Percentiles rank a stretch among this genome's conserved stretches.
Conservation (phyloP, 176 grass and related monocot species). For the Puya raimondii region DNA sequence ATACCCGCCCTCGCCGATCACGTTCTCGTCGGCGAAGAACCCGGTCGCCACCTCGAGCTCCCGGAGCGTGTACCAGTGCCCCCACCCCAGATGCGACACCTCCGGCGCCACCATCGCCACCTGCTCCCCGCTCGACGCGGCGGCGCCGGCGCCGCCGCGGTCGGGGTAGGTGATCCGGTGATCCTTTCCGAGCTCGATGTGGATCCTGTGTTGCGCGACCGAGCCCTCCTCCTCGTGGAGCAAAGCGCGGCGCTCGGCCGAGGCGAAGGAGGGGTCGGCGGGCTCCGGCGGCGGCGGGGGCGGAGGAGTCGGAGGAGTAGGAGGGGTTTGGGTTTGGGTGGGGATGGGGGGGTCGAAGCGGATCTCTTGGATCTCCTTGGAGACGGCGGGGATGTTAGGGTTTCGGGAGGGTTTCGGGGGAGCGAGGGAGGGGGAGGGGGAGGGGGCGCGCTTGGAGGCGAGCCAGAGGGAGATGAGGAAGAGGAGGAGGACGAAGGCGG, state of each 20-base stretch:
- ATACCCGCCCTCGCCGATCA: constrained; percentile 96
- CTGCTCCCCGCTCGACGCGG: not conserved
- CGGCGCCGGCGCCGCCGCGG: constrained; percentile 9
- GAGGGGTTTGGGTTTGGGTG: constrained; percentile 35
- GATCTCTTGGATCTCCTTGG: constrained; percentile 97
- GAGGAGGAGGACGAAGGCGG: constrained; percentile 73
- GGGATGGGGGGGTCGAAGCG: constrained; percentile 40
- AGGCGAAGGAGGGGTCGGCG: constrained; percentile 10
- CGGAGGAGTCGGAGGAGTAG: not conserved
- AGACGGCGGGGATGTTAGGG: constrained; percentile 52
- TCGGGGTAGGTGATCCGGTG: constrained; percentile 53
- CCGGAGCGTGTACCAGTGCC: constrained; percentile 95
- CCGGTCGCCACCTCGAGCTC: constrained; percentile 77
- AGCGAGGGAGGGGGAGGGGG: not conserved
- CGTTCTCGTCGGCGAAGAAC: constrained; percentile 58
- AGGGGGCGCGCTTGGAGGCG: constrained; percentile 22
- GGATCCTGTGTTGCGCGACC: constrained; percentile 54
- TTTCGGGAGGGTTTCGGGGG: constrained; percentile 6
- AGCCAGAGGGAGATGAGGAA: constrained; percentile 67
- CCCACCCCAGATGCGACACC: constrained; percentile 88
- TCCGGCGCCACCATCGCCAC: constrained; percentile 37
- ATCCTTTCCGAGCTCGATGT: constrained; percentile 71
- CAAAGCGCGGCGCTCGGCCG: constrained; percentile 22
- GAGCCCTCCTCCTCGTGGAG: constrained; percentile 18
- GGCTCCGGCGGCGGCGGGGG: constrained; percentile 6